Evolutionary conservation across 2,329 filamentous ascomycete genomes (phyloP).

Genomic region (Camillea tinctor): DNA sequence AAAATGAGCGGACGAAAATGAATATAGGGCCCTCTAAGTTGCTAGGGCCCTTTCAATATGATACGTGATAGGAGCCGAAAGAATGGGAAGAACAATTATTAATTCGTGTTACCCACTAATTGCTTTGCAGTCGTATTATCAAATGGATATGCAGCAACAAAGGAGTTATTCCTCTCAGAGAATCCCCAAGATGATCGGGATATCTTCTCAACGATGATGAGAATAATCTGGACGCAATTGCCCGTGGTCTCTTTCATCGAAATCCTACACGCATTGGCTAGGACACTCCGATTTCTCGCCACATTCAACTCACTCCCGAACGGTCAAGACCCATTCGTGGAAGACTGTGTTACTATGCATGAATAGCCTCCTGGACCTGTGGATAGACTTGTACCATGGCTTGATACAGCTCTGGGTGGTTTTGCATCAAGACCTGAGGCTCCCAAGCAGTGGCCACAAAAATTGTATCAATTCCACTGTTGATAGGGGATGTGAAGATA

Average conservation of each 20-base stretch:
- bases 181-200: not conserved
- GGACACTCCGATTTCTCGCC: not conserved
- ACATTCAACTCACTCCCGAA: not conserved
- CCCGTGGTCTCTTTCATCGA: not conserved
- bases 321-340: not conserved
- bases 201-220: not conserved
- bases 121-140: not conserved
- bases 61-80: too few relatives aligned
- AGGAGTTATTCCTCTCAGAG: not conserved
- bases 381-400: slow-evolving; percentile 81
- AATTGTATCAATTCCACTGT: slow-evolving; percentile 86
- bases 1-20: too few relatives aligned
- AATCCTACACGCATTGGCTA: not conserved
- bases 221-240: not conserved
- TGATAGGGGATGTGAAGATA: slow-evolving; percentile 84
- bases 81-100: not conserved
- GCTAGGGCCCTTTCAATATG: not conserved
- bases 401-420: slow-evolving; percentile 79
- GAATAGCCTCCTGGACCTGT: slow-evolving; percentile 75
- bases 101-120: not conserved
- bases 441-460: slow-evolving; percentile 77
- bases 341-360: slow-evolving; percentile 42
- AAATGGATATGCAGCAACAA: not conserved
- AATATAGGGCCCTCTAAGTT: too few relatives aligned
- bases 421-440: slow-evolving; percentile 70